phyloP scores from a whole-genome alignment of 192 early-diverging fungal species.

The Coemansia sp. region DNA sequence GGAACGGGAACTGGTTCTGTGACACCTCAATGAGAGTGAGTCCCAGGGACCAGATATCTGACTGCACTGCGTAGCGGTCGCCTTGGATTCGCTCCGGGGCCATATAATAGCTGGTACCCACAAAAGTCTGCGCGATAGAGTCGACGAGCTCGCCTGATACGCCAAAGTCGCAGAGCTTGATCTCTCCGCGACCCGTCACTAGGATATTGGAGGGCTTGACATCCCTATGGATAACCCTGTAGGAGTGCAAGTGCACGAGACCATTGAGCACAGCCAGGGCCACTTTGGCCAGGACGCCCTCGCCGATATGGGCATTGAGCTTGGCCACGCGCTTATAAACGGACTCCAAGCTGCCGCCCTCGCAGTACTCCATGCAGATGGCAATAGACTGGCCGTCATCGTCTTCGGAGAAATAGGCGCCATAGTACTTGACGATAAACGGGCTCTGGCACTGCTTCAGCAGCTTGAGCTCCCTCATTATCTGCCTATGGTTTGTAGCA shows the following conservation, averaged over 20 bases:
- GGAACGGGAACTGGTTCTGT: slow-evolving; percentile 89
- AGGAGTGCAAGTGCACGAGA: slow-evolving; percentile 83
- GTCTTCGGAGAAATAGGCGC: slow-evolving; percentile 82
- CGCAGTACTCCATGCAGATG: slow-evolving; percentile 98
- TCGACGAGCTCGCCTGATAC: slow-evolving; percentile 89
- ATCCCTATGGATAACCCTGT: slow-evolving; percentile 92
- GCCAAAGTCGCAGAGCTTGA: slow-evolving; percentile 98
- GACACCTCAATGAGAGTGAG: slow-evolving; percentile 93
- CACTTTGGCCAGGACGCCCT: slow-evolving; percentile 85
- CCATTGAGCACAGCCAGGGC: slow-evolving; percentile 87
- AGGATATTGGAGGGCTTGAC: slow-evolving; percentile 99
- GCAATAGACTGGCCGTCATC: slow-evolving; percentile 72
- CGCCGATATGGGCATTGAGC: slow-evolving; percentile 77
- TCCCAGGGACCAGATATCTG: slow-evolving; percentile 96
- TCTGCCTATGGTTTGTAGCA: slow-evolving; percentile 74
- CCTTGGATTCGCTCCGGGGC: slow-evolving; percentile 97
- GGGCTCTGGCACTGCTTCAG: slow-evolving; percentile 86
- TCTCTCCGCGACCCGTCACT: slow-evolving; percentile 79
- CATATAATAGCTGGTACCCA: slow-evolving; percentile 97
- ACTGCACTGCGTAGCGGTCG: slow-evolving; percentile 80
- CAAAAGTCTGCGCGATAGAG: slow-evolving; percentile 90
- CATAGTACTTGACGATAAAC: slow-evolving; percentile 93
- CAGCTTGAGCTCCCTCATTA: slow-evolving; percentile 88
- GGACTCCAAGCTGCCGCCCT: slow-evolving; percentile 86
- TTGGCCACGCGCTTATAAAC: slow-evolving; percentile 77